These are phyloP conservation scores for Scheffersomyces segobiensis DNA, from an alignment of 1,139 yeast species.

Conservation along the genomic window DNA sequence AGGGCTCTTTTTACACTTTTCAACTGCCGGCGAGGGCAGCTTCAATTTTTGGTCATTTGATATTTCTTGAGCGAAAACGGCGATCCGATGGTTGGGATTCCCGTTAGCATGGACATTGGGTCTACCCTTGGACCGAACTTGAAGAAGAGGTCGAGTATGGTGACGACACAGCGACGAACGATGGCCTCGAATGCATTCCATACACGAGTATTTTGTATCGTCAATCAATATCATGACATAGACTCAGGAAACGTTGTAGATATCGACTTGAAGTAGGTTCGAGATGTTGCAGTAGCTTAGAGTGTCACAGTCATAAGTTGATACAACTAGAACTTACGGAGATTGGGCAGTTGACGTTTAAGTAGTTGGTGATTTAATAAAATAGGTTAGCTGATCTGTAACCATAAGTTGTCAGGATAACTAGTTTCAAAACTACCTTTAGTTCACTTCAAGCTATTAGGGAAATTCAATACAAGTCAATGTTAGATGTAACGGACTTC, in stretches of 20 bases:
- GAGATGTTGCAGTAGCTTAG: not conserved
- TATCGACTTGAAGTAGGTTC: not conserved
- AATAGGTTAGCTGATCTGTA: not conserved
- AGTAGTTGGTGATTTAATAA: not conserved
- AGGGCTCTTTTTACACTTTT: constrained; percentile 22
- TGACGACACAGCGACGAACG: constrained; percentile 87
- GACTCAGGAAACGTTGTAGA: not conserved
- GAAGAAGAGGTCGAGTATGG: constrained; percentile 72
- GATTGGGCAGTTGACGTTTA: too few species aligned
- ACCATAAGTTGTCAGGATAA: not conserved
- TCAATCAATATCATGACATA: constrained; percentile 75
- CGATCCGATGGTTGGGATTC: constrained; percentile 53
- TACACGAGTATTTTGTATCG: constrained; percentile 86
- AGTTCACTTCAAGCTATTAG: not conserved
- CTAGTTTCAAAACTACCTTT: not conserved
- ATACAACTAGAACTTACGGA: too few species aligned
- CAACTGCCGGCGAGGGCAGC: not conserved
- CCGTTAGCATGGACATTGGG: constrained; percentile 57
- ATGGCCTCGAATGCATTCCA: constrained; percentile 90
- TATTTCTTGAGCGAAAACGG: constrained; percentile 57
- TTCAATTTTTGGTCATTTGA: constrained; percentile 12
- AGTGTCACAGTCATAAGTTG: not conserved
- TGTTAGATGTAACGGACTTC: not conserved
- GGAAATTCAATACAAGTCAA: not conserved
- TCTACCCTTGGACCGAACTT: constrained; percentile 87